Percentiles rank a stretch among this genome's conserved stretches.
These are phyloP conservation scores for Lotus japonicus DNA, from an alignment of 306 rosid genomes.

Conservation along the genomic window DNA sequence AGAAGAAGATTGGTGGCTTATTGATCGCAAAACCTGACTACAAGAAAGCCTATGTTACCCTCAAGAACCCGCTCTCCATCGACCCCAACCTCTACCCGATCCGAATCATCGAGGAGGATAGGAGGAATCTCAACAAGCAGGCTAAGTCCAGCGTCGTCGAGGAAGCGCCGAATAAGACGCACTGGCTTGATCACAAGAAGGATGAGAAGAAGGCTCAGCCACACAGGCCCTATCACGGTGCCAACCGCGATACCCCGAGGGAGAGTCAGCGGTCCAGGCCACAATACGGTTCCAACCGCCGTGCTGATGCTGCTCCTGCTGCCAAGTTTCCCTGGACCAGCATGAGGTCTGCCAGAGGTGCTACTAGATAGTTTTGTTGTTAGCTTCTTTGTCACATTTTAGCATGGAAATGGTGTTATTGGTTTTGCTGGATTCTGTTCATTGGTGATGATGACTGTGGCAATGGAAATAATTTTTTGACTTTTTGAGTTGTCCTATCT, in stretches of 20 bases:
- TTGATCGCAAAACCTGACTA: conserved; percentile 64
- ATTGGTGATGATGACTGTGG: neutral
- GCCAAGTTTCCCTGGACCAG: conserved; percentile 78
- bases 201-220: conserved; percentile 16
- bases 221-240: neutral
- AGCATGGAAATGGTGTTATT: neutral
- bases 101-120: conserved; percentile 47
- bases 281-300: neutral
- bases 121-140: conserved; percentile 41
- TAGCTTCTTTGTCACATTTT: neutral
- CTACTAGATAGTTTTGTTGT: conserved; percentile 30
- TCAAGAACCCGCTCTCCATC: conserved; percentile 56
- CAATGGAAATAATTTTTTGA: neutral
- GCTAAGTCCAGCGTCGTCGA: conserved; percentile 44
- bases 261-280: too few relatives aligned
- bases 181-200: conserved; percentile 61
- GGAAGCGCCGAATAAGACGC: conserved; percentile 40
- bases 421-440: neutral
- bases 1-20: conserved; percentile 68
- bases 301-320: conserved; percentile 36
- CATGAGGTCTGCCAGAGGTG: conserved; percentile 50
- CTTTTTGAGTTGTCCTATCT: neutral
- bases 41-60: conserved; percentile 84
- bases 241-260: neutral
- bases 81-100: conserved; percentile 56